Conservation (phyloP, 352 stramenopile species). For the Pythium aquatile region DNA sequence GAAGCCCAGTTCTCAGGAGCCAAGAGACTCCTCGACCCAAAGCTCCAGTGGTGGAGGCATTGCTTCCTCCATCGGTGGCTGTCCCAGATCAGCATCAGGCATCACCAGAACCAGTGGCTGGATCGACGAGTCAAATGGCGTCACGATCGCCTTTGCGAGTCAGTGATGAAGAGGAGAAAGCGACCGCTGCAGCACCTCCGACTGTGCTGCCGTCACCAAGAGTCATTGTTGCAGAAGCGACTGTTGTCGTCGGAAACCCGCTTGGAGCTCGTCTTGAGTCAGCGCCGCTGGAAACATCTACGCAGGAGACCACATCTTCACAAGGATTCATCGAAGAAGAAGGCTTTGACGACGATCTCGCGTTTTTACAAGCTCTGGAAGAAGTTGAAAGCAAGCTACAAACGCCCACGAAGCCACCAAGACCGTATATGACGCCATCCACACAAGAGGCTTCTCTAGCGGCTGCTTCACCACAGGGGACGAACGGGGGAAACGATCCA, state of each 20-base stretch:
- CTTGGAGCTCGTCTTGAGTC: not conserved
- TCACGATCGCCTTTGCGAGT: not conserved
- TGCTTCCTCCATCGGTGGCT: not conserved
- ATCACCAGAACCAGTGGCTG: not conserved
- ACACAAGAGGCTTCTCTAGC: not conserved
- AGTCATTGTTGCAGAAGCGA: not conserved
- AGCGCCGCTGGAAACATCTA: not conserved
- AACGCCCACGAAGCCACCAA: not conserved
- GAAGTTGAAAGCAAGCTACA: conserved; percentile 55
- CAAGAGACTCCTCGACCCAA: not conserved
- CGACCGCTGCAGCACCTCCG: no score
- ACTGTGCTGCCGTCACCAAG: not conserved
- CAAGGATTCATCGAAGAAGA: conserved; percentile 61
- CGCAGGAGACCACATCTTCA: conserved; percentile 1
- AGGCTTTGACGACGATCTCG: conserved; percentile 60
- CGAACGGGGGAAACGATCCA: not conserved
- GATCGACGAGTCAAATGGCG: not conserved
- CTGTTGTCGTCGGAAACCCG: not conserved
- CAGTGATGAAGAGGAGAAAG: not conserved
- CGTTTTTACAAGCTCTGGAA: conserved; percentile 66
- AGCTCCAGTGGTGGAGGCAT: not conserved
- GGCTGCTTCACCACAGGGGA: no score
- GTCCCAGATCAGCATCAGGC: not conserved
- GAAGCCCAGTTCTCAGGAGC: not conserved
- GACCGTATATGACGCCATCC: not conserved